phyloP scores from a whole-genome alignment of 768 basidiomycete genomes.

The Lactarius quietus region DNA sequence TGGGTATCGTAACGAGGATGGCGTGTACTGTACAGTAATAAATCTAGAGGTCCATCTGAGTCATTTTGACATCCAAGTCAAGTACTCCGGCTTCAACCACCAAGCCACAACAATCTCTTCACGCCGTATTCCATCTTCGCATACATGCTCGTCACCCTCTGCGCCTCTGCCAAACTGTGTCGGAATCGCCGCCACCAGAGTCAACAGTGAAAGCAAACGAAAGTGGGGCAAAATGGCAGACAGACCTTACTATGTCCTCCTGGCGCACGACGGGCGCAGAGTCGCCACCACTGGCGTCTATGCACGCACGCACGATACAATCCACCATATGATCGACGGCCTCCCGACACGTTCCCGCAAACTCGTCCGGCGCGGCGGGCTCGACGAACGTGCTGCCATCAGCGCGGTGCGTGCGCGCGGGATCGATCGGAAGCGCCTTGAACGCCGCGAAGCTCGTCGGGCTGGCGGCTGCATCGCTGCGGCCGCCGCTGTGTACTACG shows the following conservation, averaged over 20 bases:
- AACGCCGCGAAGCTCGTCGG: conserved; percentile 64
- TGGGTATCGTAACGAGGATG: not conserved
- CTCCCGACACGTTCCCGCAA: conserved; percentile 68
- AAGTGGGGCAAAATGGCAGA: conserved; percentile 34
- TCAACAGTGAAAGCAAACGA: conserved; percentile 1
- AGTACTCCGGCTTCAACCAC: conserved; percentile 44
- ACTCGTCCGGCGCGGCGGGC: conserved; percentile 49
- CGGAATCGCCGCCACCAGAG: conserved; percentile 19
- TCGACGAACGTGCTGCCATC: conserved; percentile 47
- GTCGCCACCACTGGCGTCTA: conserved; percentile 47
- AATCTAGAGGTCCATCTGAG: not conserved
- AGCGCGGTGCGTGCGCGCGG: conserved; percentile 44
- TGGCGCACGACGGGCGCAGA: conserved; percentile 50
- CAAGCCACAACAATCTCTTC: conserved; percentile 87
- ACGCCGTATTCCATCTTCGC: conserved; percentile 93
- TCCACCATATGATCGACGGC: conserved; percentile 74
- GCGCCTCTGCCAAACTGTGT: conserved; percentile 73
- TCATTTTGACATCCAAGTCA: not conserved
- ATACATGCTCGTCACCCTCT: conserved; percentile 79
- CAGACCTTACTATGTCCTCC: conserved; percentile 79
- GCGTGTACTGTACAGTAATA: conserved; percentile 12
- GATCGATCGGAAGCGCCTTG: conserved; percentile 75
- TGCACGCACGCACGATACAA: conserved; percentile 63
- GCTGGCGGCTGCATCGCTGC: conserved; percentile 32
- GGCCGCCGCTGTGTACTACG: not conserved